Evolutionary conservation across 768 basidiomycete species (phyloP), one percentile per base, ranked within the genome.

Genomic region (Pisolithus orientalis): DNA sequence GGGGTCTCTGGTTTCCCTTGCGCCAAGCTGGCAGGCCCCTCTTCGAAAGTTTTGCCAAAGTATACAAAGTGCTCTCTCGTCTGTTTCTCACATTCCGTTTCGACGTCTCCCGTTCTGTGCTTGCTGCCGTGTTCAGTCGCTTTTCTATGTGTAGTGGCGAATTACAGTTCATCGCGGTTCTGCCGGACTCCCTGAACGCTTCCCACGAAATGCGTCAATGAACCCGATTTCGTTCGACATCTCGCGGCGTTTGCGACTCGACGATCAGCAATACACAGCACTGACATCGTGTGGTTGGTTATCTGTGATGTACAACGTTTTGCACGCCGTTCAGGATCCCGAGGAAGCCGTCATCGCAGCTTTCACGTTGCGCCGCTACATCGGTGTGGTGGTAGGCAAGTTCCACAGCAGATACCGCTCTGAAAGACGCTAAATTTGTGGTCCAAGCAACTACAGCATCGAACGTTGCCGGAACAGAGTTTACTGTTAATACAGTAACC

Each of bases 141-240:
- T 66, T 87, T 25, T 73, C 75, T n/a, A 42, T n/a, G 3, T 25
- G 63, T 7, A 51, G 65, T n/a, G 57, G 80, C 0, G 67, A 74
- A 2, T 70, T 91, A 17, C 59, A 69, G 39, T 52, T 60, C 31
- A 53, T 90, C 1, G 77, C 84, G 1, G 65, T 72, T 6, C 67
- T 94, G 5, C 60, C 92, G 50, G 78, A 77, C 7, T 75, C 76
- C 0, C 75, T 98, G 56, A 98, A 98, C 61, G 84, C 95, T 0
- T 99, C 95, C 94, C 1, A 66, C 67, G 1, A 87, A 83, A 59
- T 78, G 93, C 6, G 67, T 93, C 32, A 92, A 95, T 52, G 94
- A 97, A 62, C 90, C 94, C 2, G 92, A 98, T 66, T 97, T 96
- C 57, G 90, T 94, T 52, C 78, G 82, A 27, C 85, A 95, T 2